Percentiles rank a stretch among this genome's conserved stretches.
Evolutionary conservation across 495 filamentous ascomycete species (phyloP).

Genomic region (Daldinia bambusicola): DNA sequence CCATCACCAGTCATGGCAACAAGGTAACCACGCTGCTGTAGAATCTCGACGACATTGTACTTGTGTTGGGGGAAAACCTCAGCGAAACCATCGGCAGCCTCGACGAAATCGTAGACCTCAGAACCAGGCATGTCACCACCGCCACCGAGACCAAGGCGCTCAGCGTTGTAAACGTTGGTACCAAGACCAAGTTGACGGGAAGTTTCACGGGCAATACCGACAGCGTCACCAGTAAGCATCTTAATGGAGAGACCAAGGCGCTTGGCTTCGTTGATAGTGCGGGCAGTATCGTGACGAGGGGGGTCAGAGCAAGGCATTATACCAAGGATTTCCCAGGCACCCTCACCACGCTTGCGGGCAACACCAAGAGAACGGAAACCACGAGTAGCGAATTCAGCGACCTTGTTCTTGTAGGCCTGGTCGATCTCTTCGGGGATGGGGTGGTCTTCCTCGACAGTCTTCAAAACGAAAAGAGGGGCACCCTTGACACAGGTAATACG

Average conservation of each 20-base stretch:
- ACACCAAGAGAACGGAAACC: slow-evolving; percentile 93
- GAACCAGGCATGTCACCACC: slow-evolving; percentile 92
- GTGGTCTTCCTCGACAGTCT: slow-evolving; percentile 84
- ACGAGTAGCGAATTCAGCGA: slow-evolving; percentile 88
- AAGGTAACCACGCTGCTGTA: slow-evolving; percentile 94
- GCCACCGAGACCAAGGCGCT: slow-evolving; percentile 82
- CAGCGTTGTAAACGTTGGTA: slow-evolving; percentile 94
- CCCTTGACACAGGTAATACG: slow-evolving; percentile 90
- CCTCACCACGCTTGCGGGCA: slow-evolving; percentile 81
- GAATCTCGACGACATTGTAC: slow-evolving; percentile 96
- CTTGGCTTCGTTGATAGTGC: slow-evolving; percentile 90
- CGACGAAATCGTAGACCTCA: slow-evolving; percentile 92
- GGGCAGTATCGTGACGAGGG: slow-evolving; percentile 88
- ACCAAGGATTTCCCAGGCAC: slow-evolving; percentile 88
- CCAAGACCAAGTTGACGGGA: slow-evolving; percentile 90
- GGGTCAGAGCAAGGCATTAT: slow-evolving; percentile 95
- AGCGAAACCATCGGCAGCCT: slow-evolving; percentile 93
- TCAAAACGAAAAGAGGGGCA: slow-evolving; percentile 84
- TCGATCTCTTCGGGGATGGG: slow-evolving; percentile 76
- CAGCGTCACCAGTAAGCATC: slow-evolving; percentile 96
- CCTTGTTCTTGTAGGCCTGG: slow-evolving; percentile 86
- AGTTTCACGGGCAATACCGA: slow-evolving; percentile 91
- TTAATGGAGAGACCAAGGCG: slow-evolving; percentile 88
- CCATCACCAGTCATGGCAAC: slow-evolving; percentile 99
- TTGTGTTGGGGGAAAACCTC: slow-evolving; percentile 99